These are phyloP conservation scores for Penicillium brevicompactum DNA, from an alignment of 2,329 filamentous ascomycete genomes.

Conservation along the genomic window DNA sequence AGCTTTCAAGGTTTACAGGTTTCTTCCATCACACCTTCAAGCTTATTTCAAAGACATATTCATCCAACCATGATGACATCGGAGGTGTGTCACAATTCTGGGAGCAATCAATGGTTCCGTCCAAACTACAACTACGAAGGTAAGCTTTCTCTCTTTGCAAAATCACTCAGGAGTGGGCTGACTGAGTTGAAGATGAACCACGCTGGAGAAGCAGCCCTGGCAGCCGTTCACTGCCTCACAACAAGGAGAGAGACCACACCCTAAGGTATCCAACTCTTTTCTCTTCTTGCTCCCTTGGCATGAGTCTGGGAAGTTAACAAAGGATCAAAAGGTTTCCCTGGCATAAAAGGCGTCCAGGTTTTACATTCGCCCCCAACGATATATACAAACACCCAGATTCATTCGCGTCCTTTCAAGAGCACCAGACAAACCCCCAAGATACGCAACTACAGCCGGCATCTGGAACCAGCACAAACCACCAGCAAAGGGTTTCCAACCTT, in stretches of 20 bases:
- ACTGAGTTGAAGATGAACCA: too few relatives aligned
- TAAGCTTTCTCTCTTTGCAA: background rate
- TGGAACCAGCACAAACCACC: background rate
- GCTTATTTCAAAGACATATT: background rate
- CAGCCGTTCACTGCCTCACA: too few relatives aligned
- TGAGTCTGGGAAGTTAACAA: too few relatives aligned
- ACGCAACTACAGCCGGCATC: background rate
- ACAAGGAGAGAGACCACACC: too few relatives aligned
- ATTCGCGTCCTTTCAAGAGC: background rate
- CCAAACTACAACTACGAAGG: constrained; percentile 3
- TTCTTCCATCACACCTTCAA: background rate
- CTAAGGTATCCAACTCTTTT: too few relatives aligned
- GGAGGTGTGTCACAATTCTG: background rate
- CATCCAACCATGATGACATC: constrained; percentile 4
- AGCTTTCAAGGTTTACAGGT: too few relatives aligned
- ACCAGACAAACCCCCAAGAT: background rate
- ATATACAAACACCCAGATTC: background rate
- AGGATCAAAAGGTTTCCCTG: background rate
- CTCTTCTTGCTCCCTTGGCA: too few relatives aligned
- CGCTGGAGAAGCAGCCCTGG: too few relatives aligned
- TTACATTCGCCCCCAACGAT: background rate
- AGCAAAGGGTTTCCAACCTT: background rate
- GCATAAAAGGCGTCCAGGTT: background rate
- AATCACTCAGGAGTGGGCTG: too few relatives aligned
- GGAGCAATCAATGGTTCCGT: constrained; percentile 8